A percentile compares a stretch with the other conserved stretches of the same genome.
phyloP scores from a whole-genome alignment of 805 yeast genomes.

The Starmerella apicola region DNA sequence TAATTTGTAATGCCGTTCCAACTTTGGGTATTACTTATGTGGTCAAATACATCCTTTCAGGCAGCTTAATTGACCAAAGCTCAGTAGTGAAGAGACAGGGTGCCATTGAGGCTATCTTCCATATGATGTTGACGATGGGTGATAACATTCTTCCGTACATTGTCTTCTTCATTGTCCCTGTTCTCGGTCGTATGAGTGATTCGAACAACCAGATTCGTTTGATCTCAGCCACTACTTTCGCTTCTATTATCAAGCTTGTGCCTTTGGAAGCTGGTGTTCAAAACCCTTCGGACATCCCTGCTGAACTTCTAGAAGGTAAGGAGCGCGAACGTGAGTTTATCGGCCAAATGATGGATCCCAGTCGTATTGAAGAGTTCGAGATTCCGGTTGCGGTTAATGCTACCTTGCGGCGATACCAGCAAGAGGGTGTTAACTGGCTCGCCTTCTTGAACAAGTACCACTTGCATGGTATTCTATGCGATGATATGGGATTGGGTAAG shows the following conservation, averaged over 20 bases:
- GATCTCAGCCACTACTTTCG: slow-evolving; percentile 90
- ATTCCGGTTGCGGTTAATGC: slow-evolving; percentile 89
- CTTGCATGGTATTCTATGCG: slow-evolving; percentile 93
- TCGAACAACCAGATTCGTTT: slow-evolving; percentile 77
- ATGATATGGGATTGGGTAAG: slow-evolving; percentile 98
- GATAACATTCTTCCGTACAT: slow-evolving; percentile 83
- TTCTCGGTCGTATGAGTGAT: slow-evolving; percentile 96
- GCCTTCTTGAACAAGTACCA: slow-evolving; percentile 91
- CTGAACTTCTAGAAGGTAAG: slow-evolving; percentile 70
- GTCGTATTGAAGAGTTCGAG: slow-evolving; percentile 74
- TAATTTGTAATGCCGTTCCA: slow-evolving; percentile 58
- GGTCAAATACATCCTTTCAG: slow-evolving; percentile 57
- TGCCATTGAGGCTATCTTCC: slow-evolving; percentile 82
- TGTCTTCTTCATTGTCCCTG: slow-evolving; percentile 90
- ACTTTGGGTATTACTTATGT: slow-evolving; percentile 61
- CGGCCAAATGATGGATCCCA: slow-evolving; percentile 95
- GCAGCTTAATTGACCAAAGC: slow-evolving; percentile 67
- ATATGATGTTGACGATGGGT: slow-evolving; percentile 75
- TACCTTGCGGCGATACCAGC: slow-evolving; percentile 85
- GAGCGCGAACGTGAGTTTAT: slow-evolving; percentile 89
- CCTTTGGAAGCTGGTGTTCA: slow-evolving; percentile 97
- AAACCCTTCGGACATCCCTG: slow-evolving; percentile 85
- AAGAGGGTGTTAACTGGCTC: slow-evolving; percentile 97
- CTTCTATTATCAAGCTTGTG: slow-evolving; percentile 84
- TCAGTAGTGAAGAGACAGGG: slow-evolving; percentile 72